Conservation (phyloP, 768 basidiomycete genomes). For the Pulveroboletus sp. region DNA sequence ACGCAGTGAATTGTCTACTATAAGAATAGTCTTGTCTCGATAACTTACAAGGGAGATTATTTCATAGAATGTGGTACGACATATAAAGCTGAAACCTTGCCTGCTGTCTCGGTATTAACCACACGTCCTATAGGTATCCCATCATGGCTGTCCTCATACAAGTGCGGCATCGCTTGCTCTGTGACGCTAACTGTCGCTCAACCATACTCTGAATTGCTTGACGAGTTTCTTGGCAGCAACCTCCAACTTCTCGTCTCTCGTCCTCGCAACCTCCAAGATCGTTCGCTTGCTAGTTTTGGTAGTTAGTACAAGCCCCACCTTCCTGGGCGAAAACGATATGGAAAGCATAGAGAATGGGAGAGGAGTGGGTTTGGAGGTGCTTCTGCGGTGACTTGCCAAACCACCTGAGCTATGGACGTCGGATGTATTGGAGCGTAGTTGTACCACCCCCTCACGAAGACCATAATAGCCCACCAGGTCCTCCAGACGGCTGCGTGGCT, state of each 20-base stretch:
- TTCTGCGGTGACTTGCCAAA: slow-evolving; percentile 1
- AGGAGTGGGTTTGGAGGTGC: slow-evolving; percentile 4
- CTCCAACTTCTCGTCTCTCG: slow-evolving; percentile 55
- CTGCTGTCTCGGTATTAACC: background rate
- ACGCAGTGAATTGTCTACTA: background rate
- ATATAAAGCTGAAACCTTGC: background rate
- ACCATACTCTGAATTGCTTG: slow-evolving; percentile 41
- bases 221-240: slow-evolving; percentile 49
- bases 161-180: no score
- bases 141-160: background rate
- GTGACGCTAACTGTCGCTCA: slow-evolving; percentile 23
- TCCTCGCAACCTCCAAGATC: slow-evolving; percentile 48
- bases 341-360: slow-evolving; percentile 36
- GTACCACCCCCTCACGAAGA: slow-evolving; percentile 34
- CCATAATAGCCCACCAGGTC: slow-evolving; percentile 56
- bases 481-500: slow-evolving; percentile 72
- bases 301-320: slow-evolving; percentile 34
- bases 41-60: background rate
- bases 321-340: slow-evolving; percentile 37
- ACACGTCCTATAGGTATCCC: no score
- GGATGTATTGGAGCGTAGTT: slow-evolving; percentile 1
- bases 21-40: background rate
- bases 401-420: slow-evolving; percentile 1
- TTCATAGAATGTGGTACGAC: background rate
- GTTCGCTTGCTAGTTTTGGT: slow-evolving; percentile 41